Conservation (phyloP, 768 basidiomycete species). For the Termitomyces titanicus region DNA sequence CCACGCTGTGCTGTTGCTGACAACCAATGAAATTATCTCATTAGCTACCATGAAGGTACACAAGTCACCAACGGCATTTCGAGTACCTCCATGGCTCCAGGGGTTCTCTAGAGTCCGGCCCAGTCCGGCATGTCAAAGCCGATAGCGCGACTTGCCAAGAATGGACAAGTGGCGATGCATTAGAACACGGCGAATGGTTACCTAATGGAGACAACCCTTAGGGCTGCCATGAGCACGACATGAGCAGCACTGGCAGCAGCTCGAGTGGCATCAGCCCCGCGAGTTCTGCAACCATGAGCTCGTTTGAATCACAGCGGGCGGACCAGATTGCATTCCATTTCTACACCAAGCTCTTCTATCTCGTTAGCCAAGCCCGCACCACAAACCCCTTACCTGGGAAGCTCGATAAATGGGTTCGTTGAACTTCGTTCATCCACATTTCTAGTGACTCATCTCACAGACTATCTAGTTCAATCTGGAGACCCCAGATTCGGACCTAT, state of each 20-base stretch:
- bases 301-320: conserved; percentile 54
- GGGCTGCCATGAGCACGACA: conserved; percentile 8
- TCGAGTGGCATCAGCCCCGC: conserved; percentile 7
- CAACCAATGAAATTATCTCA: no score
- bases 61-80: no score
- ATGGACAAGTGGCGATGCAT: conserved; percentile 7
- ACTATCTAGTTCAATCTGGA: conserved; percentile 76
- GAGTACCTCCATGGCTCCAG: no score
- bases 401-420: conserved; percentile 80
- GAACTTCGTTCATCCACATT: no score
- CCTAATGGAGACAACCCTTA: conserved; percentile 10
- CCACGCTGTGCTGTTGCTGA: no score
- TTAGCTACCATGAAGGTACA: no score
- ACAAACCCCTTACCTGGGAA: conserved; percentile 44
- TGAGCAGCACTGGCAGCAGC: conserved; percentile 6
- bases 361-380: conserved; percentile 71
- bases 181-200: conserved; percentile 4
- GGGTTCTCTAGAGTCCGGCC: no score
- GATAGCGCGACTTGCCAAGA: not conserved
- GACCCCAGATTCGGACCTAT: conserved; percentile 69
- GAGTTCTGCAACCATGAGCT: conserved; percentile 24
- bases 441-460: not conserved
- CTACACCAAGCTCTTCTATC: conserved; percentile 77
- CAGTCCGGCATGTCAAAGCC: not conserved
- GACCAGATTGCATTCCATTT: conserved; percentile 85